phyloP scores from a whole-genome alignment of 1,284 basidiomycete species.

The Erythrobasidium hasegawianum region DNA sequence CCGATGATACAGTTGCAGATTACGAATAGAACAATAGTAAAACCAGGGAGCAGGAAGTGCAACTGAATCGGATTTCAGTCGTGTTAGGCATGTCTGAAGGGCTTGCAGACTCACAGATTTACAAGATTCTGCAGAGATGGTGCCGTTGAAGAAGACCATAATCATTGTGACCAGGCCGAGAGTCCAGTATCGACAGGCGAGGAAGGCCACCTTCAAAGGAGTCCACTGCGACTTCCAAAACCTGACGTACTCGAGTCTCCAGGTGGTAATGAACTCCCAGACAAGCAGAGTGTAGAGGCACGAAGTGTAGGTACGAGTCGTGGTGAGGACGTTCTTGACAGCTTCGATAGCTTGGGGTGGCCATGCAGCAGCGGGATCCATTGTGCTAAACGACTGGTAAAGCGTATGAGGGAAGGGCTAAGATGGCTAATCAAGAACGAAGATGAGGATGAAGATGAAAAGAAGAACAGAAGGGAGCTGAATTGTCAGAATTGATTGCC shows the following conservation, averaged over 20 bases:
- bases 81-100: too few species aligned
- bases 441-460: too few species aligned
- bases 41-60: constrained; percentile 2
- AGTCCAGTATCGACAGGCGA: constrained; percentile 4
- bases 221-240: constrained; percentile 9
- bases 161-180: not conserved
- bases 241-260: not conserved
- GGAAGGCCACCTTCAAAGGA: constrained; percentile 3
- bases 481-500: too few species aligned
- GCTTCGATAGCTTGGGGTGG: too few species aligned
- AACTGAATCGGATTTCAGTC: not conserved
- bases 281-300: too few species aligned
- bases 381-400: too few species aligned
- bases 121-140: not conserved
- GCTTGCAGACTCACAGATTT: not conserved
- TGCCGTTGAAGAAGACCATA: not conserved
- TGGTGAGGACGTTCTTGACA: too few species aligned
- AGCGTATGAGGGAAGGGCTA: too few species aligned
- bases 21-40: not conserved
- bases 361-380: too few species aligned
- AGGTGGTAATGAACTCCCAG: constrained; percentile 3
- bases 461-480: too few species aligned
- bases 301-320: too few species aligned
- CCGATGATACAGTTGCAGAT: not conserved
- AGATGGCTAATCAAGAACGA: too few species aligned